Evolutionary conservation across 2,329 filamentous ascomycete species (phyloP).

Genomic region (Colletotrichum sp.): DNA sequence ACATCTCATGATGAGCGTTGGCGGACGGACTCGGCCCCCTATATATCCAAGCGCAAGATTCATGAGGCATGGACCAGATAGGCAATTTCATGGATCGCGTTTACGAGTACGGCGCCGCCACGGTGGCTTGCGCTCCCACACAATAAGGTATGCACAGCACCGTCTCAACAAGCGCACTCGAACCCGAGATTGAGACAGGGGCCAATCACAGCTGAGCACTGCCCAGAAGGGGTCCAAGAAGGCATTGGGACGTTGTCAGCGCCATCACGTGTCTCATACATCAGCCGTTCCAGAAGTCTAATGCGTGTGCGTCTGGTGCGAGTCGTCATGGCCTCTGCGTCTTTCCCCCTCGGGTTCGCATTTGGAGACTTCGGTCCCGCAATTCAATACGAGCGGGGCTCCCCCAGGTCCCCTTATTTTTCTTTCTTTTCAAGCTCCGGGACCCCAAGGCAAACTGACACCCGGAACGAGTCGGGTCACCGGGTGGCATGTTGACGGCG

Average conservation of each 20-base stretch:
- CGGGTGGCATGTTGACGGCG: background rate
- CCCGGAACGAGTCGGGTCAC: background rate
- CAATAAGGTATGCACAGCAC: background rate
- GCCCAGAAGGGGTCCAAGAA: background rate
- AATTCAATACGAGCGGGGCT: background rate
- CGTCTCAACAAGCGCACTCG: background rate
- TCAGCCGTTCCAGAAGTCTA: slow-evolving; percentile 11
- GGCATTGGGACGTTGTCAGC: background rate
- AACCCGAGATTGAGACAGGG: background rate
- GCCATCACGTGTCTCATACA: slow-evolving; percentile 19
- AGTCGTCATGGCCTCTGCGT: background rate
- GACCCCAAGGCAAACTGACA: background rate
- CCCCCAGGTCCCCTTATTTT: background rate
- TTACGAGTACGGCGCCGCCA: background rate
- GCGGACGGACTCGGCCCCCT: background rate
- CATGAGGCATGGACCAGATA: background rate
- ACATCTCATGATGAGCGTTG: background rate
- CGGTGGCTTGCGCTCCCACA: background rate
- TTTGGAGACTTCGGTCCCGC: background rate
- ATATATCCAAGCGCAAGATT: slow-evolving; percentile 2
- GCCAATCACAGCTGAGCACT: background rate
- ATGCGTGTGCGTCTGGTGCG: background rate
- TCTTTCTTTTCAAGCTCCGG: background rate
- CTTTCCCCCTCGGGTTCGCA: background rate
- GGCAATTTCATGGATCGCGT: background rate